phyloP scores from a whole-genome alignment of 345 rosid genomes.

The Conringia planisiliqua region DNA sequence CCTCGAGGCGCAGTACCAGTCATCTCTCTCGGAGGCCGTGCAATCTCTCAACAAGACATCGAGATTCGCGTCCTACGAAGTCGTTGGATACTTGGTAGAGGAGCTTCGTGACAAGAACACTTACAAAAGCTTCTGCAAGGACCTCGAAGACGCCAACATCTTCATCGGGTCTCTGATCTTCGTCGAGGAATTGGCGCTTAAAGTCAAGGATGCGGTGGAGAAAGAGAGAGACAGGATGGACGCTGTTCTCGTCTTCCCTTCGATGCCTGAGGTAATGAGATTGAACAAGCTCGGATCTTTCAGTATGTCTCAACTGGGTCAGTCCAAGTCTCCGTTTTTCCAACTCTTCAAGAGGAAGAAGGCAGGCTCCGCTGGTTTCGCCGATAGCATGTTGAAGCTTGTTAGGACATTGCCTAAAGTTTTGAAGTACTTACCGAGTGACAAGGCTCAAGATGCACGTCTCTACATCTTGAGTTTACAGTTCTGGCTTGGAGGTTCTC shows the following conservation, averaged over 20 bases:
- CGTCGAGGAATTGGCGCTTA: slow-evolving; percentile 90
- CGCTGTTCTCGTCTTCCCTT: slow-evolving; percentile 96
- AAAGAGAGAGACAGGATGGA: slow-evolving; percentile 91
- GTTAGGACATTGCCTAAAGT: slow-evolving; percentile 96
- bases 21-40: slow-evolving; percentile 82
- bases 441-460: slow-evolving; percentile 98
- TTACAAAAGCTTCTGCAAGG: slow-evolving; percentile 73
- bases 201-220: slow-evolving; percentile 89
- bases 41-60: slow-evolving; percentile 61
- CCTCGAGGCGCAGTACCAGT: slow-evolving; percentile 97
- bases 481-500: slow-evolving; percentile 99
- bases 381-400: slow-evolving; percentile 93
- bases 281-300: slow-evolving; percentile 94
- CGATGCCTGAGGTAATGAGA: slow-evolving; percentile 99
- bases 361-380: slow-evolving; percentile 82
- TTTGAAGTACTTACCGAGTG: slow-evolving; percentile 93
- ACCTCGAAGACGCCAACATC: slow-evolving; percentile 84
- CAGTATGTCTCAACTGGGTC: slow-evolving; percentile 96
- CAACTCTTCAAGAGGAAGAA: slow-evolving; percentile 94
- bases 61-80: slow-evolving; percentile 61
- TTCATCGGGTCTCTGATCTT: slow-evolving; percentile 94
- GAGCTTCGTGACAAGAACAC: slow-evolving; percentile 80
- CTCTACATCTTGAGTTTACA: slow-evolving; percentile 92
- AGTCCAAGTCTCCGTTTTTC: slow-evolving; percentile 88
- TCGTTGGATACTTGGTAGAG: slow-evolving; percentile 96